Percentiles rank a stretch among this genome's conserved stretches.
Conservation (phyloP, 345 rosid species). For the Linum lewisii region DNA sequence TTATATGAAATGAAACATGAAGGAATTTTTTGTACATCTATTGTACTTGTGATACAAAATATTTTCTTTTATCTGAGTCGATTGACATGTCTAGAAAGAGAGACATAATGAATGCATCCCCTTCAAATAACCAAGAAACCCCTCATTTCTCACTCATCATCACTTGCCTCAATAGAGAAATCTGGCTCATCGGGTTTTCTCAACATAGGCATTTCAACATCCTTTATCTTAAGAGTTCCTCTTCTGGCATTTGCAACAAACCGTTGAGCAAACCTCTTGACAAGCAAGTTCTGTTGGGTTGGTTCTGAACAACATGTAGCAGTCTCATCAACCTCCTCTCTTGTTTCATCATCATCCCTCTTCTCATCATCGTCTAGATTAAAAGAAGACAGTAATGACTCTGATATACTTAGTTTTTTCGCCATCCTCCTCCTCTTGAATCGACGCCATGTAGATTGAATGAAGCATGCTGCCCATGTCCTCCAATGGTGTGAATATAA, state of each 20-base stretch:
- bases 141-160: constrained; percentile 13
- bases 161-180: constrained; percentile 48
- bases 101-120: no score
- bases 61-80: no score
- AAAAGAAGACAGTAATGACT: constrained; percentile 22
- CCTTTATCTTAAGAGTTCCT: constrained; percentile 50
- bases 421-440: constrained; percentile 55
- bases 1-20: no score
- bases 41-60: no score
- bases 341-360: constrained; percentile 10
- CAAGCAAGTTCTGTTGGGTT: constrained; percentile 30
- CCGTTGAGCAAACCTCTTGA: constrained; percentile 54
- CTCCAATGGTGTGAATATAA: constrained; percentile 95
- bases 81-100: no score
- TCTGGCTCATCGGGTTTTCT: constrained; percentile 82
- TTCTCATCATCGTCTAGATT: constrained; percentile 9
- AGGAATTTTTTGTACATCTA: no score
- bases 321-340: constrained; percentile 18
- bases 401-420: constrained; percentile 31
- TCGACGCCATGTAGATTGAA: constrained; percentile 87
- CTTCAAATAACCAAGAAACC: no score
- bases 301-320: constrained; percentile 19
- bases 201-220: constrained; percentile 41
- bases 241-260: constrained; percentile 65
- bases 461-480: constrained; percentile 91